Conservation (phyloP, 768 basidiomycete genomes). For the Clitopilus hobsonii region DNA sequence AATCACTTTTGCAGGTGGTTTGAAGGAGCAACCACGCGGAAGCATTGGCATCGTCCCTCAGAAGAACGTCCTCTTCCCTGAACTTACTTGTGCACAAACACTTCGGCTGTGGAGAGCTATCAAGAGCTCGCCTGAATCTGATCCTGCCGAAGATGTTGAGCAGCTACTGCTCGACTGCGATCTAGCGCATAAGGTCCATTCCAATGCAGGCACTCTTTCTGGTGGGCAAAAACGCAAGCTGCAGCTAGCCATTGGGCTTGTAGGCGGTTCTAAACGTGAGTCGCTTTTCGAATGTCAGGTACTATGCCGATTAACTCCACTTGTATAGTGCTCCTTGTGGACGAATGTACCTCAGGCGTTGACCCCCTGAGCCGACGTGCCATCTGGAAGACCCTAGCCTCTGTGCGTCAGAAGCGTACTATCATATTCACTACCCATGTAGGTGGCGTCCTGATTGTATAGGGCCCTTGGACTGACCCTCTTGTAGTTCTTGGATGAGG, state of each 20-base stretch:
- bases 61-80: constrained; percentile 64
- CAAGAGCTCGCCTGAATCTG: constrained; percentile 35
- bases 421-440: constrained; percentile 64
- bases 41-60: constrained; percentile 60
- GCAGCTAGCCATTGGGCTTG: constrained; percentile 58
- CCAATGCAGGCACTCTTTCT: constrained; percentile 48
- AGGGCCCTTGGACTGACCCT: not conserved
- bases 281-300: constrained; percentile 4
- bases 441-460: constrained; percentile 8
- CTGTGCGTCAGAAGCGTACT: constrained; percentile 47
- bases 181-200: constrained; percentile 47
- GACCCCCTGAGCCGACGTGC: constrained; percentile 62
- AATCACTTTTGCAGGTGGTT: constrained; percentile 38
- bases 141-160: constrained; percentile 39
- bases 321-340: constrained; percentile 27
- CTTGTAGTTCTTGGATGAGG: constrained; percentile 55
- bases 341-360: constrained; percentile 57
- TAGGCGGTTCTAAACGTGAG: constrained; percentile 57
- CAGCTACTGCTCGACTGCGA: constrained; percentile 57
- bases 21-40: constrained; percentile 40
- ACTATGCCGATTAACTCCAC: constrained; percentile 3
- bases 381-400: constrained; percentile 54
- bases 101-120: constrained; percentile 53
- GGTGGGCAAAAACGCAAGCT: constrained; percentile 68
- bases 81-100: constrained; percentile 56